Percentiles rank a stretch among this genome's conserved stretches.
Conservation (phyloP, 2,329 filamentous ascomycete species). For the Paecilomyces sp. region DNA sequence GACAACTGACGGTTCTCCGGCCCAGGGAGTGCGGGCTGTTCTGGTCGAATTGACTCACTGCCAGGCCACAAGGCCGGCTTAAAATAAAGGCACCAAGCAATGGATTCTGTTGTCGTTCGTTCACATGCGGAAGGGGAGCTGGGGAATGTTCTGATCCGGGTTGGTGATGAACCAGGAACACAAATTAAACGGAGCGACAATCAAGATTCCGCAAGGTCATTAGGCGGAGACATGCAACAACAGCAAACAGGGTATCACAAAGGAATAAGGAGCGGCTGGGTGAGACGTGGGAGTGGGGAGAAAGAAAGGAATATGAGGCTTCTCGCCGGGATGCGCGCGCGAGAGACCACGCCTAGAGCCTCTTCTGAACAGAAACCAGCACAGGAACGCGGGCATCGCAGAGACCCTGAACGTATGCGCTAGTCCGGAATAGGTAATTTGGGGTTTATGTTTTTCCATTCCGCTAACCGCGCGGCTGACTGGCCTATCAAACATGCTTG, state of each 20-base stretch:
- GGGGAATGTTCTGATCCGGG: neutral
- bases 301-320: constrained; percentile 10
- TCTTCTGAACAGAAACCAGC: constrained; percentile 18
- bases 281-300: constrained; percentile 8
- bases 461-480: constrained; percentile 6
- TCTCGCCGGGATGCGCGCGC: constrained; percentile 17
- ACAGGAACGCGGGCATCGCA: constrained; percentile 29
- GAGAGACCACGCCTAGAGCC: constrained; percentile 22
- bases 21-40: constrained; percentile 12
- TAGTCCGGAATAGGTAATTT: constrained; percentile 24
- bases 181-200: constrained; percentile 14
- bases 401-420: constrained; percentile 30
- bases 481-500: neutral
- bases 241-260: constrained; percentile 6
- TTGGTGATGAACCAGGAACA: neutral
- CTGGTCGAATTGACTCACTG: constrained; percentile 18
- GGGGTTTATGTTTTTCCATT: constrained; percentile 21
- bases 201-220: constrained; percentile 24
- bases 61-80: constrained; percentile 34
- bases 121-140: constrained; percentile 23
- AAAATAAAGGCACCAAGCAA: constrained; percentile 19
- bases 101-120: constrained; percentile 7
- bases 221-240: constrained; percentile 10
- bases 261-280: constrained; percentile 9
- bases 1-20: constrained; percentile 11